A percentile compares a stretch with the other conserved stretches of the same genome.
These are phyloP conservation scores for Botrytis paeoniae DNA, from an alignment of 2,329 filamentous ascomycete genomes.

Conservation along the genomic window DNA sequence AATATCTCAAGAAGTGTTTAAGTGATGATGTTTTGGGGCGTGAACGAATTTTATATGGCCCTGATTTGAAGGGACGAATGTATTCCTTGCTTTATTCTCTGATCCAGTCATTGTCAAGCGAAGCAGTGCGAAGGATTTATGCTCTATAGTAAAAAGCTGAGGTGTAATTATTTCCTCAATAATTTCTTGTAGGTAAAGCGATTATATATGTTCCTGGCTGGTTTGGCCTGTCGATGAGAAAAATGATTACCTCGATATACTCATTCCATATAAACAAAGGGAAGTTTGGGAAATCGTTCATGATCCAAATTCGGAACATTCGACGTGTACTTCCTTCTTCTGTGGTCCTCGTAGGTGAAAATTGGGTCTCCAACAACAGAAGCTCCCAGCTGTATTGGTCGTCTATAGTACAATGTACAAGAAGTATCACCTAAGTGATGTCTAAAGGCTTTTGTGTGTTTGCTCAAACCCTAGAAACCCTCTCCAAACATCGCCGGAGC, in stretches of 20 bases:
- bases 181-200: not conserved
- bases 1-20: not conserved
- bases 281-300: not conserved
- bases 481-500: slow-evolving; percentile 28
- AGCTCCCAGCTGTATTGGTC: slow-evolving; percentile 28
- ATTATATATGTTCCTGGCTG: not conserved
- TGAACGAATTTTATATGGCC: not conserved
- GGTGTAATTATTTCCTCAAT: not conserved
- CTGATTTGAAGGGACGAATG: not conserved
- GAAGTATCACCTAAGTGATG: slow-evolving; percentile 36
- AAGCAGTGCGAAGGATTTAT: not conserved
- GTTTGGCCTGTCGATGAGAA: not conserved
- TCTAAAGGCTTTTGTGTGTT: slow-evolving; percentile 38
- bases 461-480: slow-evolving; percentile 24
- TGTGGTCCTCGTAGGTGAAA: slow-evolving; percentile 13
- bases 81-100: not conserved
- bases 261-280: not conserved
- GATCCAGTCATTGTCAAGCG: not conserved
- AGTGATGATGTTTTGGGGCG: not conserved
- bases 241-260: not conserved
- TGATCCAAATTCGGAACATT: not conserved
- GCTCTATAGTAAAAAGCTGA: not conserved
- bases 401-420: slow-evolving; percentile 41
- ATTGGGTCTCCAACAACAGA: slow-evolving; percentile 20
- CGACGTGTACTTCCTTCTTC: slow-evolving; percentile 3